Evolutionary conservation across 2,329 filamentous ascomycete species (phyloP), one percentile per base, ranked within the genome.

Genomic region (Sarocladium strictum): DNA sequence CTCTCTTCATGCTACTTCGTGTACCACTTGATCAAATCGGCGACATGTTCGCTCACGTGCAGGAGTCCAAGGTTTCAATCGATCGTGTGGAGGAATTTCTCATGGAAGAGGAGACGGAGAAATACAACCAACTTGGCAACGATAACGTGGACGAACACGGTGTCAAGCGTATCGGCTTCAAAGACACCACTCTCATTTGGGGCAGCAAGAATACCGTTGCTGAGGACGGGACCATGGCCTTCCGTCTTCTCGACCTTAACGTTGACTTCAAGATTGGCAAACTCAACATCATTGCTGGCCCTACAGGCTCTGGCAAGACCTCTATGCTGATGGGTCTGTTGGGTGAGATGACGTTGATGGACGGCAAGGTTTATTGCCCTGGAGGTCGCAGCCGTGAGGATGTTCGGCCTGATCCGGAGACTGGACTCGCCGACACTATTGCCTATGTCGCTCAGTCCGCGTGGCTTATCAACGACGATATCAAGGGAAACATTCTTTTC

Each of bases 1-100:
- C 94, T 0, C 85, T 99, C 59, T 99, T 99, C 69, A 92, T 92
- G 67, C 84, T 99, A 38, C 84, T 99, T 14, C 86, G 94, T 49
- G 89, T 97, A 53, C 94, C 94, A 3, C 76, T 99, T 45, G 94
- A 99, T 68, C 93, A 97, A 72, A 80, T 99, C 54, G 94, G 94
- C 52, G 94, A 99, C 70, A 99, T 99, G 94, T 87, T 97, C 65
- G 94, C 94, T 11, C 94, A 97, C 72, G 92, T 99, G 3, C 91
- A 97, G 72, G 94, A 99, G 71, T 90, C 92, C 23, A 96, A 96
- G 73, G 93, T 99, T 19, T 99, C 94, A 0, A 85, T 99, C 53
- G 92, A 97, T 65, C 92, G 94, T 76, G 90, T 99, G 7, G 93
- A 99, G 65, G 89, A 96, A 62, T 99, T 97, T 64, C 72, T 99